Evolutionary conservation across 1,139 yeast genomes (phyloP).

Genomic region (Arxiozyma slooffiae): DNA sequence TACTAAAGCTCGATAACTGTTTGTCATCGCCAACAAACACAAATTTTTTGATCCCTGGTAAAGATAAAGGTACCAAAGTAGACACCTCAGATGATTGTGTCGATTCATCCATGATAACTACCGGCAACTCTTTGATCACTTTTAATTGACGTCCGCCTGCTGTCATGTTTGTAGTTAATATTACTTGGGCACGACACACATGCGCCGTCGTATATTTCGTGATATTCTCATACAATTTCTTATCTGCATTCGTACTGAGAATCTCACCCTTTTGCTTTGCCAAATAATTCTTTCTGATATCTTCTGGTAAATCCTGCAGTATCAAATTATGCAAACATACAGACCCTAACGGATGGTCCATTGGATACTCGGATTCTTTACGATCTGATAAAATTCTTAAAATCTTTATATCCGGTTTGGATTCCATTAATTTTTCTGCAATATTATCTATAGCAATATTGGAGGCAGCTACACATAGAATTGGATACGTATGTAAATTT

Average conservation of each 20-base stretch:
- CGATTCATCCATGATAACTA: conserved; percentile 62
- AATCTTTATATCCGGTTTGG: conserved; percentile 39
- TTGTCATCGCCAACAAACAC: conserved; percentile 68
- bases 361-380: conserved; percentile 52
- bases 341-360: conserved; percentile 45
- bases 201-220: conserved; percentile 40
- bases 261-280: conserved; percentile 36
- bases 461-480: conserved; percentile 65
- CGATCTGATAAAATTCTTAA: conserved; percentile 52
- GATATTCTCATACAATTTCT: conserved; percentile 39
- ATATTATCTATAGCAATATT: conserved; percentile 69
- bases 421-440: conserved; percentile 53
- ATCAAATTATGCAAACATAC: conserved; percentile 59
- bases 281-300: conserved; percentile 36
- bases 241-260: conserved; percentile 39
- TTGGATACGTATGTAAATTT: conserved; percentile 49
- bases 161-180: conserved; percentile 61
- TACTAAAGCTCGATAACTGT: conserved; percentile 53
- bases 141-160: conserved; percentile 60
- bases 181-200: conserved; percentile 56
- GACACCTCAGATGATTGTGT: conserved; percentile 67
- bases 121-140: conserved; percentile 47
- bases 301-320: conserved; percentile 39
- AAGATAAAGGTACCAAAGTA: conserved; percentile 57
- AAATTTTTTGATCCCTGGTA: conserved; percentile 57